These are phyloP conservation scores for Carex sylvatica DNA, from an alignment of 202 grass and related monocot genomes.

Conservation along the genomic window DNA sequence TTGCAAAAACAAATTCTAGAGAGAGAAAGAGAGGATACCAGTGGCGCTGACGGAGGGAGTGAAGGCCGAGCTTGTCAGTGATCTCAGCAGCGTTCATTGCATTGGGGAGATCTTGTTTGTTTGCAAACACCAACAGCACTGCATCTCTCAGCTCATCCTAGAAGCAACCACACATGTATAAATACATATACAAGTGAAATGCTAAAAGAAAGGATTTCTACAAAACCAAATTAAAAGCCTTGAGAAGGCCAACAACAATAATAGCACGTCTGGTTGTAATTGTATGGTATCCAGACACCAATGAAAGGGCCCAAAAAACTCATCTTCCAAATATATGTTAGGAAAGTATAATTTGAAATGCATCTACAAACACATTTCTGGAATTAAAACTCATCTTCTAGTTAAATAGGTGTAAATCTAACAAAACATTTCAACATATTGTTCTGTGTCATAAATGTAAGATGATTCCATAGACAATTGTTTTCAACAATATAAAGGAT, in stretches of 20 bases:
- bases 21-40: conserved; percentile 31
- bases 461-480: background rate
- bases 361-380: background rate
- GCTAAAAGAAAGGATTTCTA: conserved; percentile 13
- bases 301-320: no score
- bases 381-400: background rate
- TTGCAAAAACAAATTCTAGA: conserved; percentile 1
- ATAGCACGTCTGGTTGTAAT: no score
- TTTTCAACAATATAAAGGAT: background rate
- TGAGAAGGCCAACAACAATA: background rate
- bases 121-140: conserved; percentile 50
- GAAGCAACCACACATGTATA: background rate
- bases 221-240: background rate
- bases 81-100: conserved; percentile 57
- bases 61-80: conserved; percentile 48
- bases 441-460: background rate
- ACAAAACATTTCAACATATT: background rate
- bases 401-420: background rate
- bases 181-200: conserved; percentile 1
- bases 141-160: conserved; percentile 49
- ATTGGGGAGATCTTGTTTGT: conserved; percentile 64
- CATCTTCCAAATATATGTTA: no score
- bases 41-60: conserved; percentile 51
- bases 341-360: no score
- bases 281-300: no score